Evolutionary conservation across 1,284 basidiomycete genomes (phyloP).

Genomic region (Caloboletus firmus): DNA sequence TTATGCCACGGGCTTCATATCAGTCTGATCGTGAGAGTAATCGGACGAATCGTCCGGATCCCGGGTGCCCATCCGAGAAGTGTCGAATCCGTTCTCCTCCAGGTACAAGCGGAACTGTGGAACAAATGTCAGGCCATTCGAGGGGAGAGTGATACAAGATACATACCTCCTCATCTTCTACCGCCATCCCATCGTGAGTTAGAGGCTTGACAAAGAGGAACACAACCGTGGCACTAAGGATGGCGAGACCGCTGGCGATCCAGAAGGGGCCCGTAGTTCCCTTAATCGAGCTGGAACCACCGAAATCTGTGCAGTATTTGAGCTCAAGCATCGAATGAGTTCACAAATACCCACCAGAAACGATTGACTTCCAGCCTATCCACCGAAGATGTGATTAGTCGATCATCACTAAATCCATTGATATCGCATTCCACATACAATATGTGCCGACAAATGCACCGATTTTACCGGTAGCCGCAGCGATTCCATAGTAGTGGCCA

Average conservation of each 20-base stretch:
- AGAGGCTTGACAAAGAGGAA: constrained; percentile 77
- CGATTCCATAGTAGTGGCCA: constrained; percentile 83
- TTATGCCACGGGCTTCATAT: constrained; percentile 11
- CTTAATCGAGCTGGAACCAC: constrained; percentile 45
- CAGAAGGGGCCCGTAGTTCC: constrained; percentile 83
- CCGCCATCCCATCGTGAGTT: constrained; percentile 73
- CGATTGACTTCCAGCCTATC: constrained; percentile 70
- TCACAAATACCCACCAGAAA: constrained; percentile 43
- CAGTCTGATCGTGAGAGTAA: constrained; percentile 20
- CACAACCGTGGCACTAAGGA: constrained; percentile 75
- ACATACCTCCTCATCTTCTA: constrained; percentile 58
- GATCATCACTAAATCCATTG: neutral
- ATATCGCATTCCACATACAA: constrained; percentile 42
- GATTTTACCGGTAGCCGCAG: constrained; percentile 89
- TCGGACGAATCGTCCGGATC: constrained; percentile 23
- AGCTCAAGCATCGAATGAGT: constrained; percentile 1
- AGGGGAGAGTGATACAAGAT: neutral
- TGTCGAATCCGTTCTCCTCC: constrained; percentile 74
- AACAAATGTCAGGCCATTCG: neutral
- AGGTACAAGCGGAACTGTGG: constrained; percentile 78
- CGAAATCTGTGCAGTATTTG: constrained; percentile 52
- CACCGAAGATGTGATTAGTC: constrained; percentile 9
- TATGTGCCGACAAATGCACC: constrained; percentile 85
- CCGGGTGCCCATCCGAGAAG: constrained; percentile 60
- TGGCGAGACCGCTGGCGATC: constrained; percentile 76